Percentiles rank a stretch among this genome's conserved stretches.
Evolutionary conservation across 2,329 filamentous ascomycete species (phyloP).

Genomic region (Colletotrichum nymphaeae): DNA sequence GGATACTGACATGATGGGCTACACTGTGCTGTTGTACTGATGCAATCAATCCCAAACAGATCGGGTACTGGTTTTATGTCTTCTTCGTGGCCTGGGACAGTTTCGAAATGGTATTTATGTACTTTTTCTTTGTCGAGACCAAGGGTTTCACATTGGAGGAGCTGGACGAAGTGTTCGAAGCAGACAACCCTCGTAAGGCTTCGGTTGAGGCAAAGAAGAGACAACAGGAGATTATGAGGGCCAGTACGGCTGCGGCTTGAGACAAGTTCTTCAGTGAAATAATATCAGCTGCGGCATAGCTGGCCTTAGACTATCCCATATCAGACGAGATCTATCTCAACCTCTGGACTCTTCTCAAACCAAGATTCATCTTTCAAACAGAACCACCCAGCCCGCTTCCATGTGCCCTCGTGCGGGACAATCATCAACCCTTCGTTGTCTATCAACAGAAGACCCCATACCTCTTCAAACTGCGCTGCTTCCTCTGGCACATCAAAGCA

Average conservation of each 20-base stretch:
- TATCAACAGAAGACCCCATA: background rate
- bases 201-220: slow-evolving; percentile 49
- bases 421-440: slow-evolving; percentile 16
- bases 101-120: slow-evolving; percentile 43
- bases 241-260: background rate
- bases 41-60: slow-evolving; percentile 35
- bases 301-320: background rate
- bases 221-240: slow-evolving; percentile 42
- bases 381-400: slow-evolving; percentile 19
- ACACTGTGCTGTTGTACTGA: background rate
- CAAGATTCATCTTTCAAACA: background rate
- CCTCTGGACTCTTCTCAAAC: background rate
- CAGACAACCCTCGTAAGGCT: slow-evolving; percentile 46
- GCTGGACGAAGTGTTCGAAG: slow-evolving; percentile 64
- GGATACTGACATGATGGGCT: background rate
- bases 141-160: slow-evolving; percentile 65
- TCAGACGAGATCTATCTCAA: background rate
- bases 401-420: background rate
- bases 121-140: slow-evolving; percentile 55
- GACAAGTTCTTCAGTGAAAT: background rate
- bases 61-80: slow-evolving; percentile 50
- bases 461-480: background rate
- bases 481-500: slow-evolving; percentile 19
- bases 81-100: slow-evolving; percentile 51
- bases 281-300: background rate